These are phyloP conservation scores for Sugiyamaella smithiae DNA, from an alignment of 805 yeast species.

Conservation along the genomic window DNA sequence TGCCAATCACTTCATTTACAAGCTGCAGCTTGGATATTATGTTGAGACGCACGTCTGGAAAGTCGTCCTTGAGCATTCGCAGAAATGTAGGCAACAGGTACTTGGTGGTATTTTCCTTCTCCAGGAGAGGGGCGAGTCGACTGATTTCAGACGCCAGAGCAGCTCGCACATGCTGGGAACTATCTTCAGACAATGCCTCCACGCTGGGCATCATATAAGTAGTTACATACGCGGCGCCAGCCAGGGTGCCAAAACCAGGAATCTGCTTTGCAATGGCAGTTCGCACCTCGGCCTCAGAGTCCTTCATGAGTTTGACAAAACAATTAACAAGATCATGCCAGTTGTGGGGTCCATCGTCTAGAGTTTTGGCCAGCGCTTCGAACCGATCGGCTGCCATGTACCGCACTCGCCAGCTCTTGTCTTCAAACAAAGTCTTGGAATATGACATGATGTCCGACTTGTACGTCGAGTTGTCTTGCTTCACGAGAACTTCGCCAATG, in stretches of 20 bases:
- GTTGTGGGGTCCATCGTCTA: conserved; percentile 55
- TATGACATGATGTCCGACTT: conserved; percentile 35
- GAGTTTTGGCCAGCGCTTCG: conserved; percentile 64
- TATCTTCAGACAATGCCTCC: conserved; percentile 80
- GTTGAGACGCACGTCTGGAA: conserved; percentile 92
- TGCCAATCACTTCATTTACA: conserved; percentile 93
- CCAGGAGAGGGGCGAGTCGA: conserved; percentile 78
- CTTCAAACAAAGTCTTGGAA: conserved; percentile 70
- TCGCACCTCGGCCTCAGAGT: conserved; percentile 94
- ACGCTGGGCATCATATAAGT: conserved; percentile 78
- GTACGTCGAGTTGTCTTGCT: conserved; percentile 21
- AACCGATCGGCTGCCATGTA: conserved; percentile 97
- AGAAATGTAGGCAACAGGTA: conserved; percentile 82
- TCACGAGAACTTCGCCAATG: conserved; percentile 47
- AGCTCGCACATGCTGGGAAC: conserved; percentile 89
- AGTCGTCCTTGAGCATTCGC: conserved; percentile 94
- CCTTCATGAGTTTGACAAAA: conserved; percentile 75
- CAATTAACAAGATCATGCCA: conserved; percentile 64
- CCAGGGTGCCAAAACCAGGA: conserved; percentile 47
- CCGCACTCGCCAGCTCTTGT: conserved; percentile 97
- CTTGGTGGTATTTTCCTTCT: conserved; percentile 79
- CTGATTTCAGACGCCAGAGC: conserved; percentile 88
- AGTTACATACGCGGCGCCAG: conserved; percentile 50
- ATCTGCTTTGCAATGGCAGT: conserved; percentile 91
- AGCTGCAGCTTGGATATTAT: conserved; percentile 88